Conservation (phyloP, 345 rosid species). For the Eucalyptus guilfoylei region DNA sequence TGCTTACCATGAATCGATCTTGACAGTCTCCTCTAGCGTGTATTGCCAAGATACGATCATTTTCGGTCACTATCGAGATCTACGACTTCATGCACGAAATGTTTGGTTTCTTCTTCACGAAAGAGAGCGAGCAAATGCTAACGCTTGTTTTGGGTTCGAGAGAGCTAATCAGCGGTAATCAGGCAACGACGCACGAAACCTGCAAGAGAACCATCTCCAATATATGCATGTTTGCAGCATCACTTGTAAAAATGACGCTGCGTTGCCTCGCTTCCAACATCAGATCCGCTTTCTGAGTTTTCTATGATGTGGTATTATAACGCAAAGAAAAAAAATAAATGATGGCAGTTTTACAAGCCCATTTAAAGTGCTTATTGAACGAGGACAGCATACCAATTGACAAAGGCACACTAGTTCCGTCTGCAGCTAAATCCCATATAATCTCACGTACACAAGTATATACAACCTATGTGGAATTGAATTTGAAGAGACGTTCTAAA, state of each 20-base stretch:
- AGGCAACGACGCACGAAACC: not conserved
- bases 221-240: not conserved
- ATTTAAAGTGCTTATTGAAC: not conserved
- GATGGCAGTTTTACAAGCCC: not conserved
- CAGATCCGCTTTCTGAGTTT: not conserved
- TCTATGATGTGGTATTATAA: not conserved
- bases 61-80: not conserved
- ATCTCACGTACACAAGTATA: not conserved
- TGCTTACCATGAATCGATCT: not conserved
- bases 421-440: not conserved
- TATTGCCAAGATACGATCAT: not conserved
- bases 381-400: not conserved
- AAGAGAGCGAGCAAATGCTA: not conserved
- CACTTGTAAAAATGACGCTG: not conserved
- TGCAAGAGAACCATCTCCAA: not conserved
- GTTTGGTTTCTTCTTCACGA: not conserved
- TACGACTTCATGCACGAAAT: not conserved
- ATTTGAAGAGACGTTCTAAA: not conserved
- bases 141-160: not conserved
- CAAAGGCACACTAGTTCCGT: not conserved
- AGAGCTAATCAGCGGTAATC: not conserved
- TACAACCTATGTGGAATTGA: not conserved
- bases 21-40: not conserved
- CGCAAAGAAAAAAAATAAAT: not conserved
- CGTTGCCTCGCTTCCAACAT: not conserved